Evolutionary conservation across 306 rosid genomes (phyloP).

Genomic region (Cucumis hystrix): DNA sequence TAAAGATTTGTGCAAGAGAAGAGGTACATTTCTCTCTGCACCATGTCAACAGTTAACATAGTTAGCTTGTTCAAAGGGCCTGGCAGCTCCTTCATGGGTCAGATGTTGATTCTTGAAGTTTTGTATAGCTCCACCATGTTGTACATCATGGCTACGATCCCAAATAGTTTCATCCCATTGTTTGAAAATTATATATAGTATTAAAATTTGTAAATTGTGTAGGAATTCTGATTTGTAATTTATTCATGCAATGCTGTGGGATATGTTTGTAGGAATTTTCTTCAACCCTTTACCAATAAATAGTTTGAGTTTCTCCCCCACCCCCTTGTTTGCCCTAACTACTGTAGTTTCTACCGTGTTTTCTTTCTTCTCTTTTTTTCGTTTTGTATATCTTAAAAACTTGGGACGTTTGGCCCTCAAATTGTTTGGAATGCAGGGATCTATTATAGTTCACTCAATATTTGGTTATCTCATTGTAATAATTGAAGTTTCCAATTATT

Average conservation of each 20-base stretch:
- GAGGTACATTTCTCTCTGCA: conserved; percentile 10
- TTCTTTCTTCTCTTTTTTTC: too few species aligned
- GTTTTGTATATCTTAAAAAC: too few species aligned
- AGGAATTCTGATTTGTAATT: conserved; percentile 11
- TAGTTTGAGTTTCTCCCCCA: not conserved
- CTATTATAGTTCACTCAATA: too few species aligned
- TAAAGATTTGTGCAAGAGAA: not conserved
- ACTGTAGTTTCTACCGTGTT: too few species aligned
- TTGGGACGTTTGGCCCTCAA: too few species aligned
- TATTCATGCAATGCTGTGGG: conserved; percentile 13
- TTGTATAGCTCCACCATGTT: conserved; percentile 28
- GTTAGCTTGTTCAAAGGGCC: conserved; percentile 4
- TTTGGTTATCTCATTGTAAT: too few species aligned
- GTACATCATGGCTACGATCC: not conserved
- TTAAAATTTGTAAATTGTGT: conserved; percentile 17
- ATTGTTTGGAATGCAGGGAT: too few species aligned
- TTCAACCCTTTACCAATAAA: conserved; percentile 11
- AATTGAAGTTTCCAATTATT: too few species aligned
- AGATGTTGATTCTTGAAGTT: conserved; percentile 11
- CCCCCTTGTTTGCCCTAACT: too few species aligned
- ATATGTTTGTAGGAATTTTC: not conserved
- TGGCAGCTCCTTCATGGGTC: not conserved
- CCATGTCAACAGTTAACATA: conserved; percentile 3
- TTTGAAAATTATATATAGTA: not conserved
- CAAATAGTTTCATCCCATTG: not conserved